A percentile compares a stretch with the other conserved stretches of the same genome.
Evolutionary conservation across 257 asterid species (phyloP).

Genomic region (Nicotiana attenuata): DNA sequence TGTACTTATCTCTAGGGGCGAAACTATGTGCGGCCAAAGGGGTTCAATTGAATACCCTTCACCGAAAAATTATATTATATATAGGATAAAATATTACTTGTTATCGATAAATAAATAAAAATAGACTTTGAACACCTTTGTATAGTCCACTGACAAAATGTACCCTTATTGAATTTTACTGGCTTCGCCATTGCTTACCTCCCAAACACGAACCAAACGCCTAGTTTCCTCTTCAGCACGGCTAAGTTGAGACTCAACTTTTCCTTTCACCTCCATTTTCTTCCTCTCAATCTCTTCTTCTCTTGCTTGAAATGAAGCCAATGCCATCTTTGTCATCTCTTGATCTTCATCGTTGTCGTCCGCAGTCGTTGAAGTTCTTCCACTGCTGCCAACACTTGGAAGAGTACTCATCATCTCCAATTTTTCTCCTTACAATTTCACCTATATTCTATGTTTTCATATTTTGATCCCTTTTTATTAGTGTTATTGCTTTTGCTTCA

Average conservation of each 20-base stretch:
- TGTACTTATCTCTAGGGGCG: no score
- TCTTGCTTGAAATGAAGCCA: conserved; percentile 53
- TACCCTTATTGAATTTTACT: no score
- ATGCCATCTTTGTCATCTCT: conserved; percentile 51
- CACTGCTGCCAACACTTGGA: conserved; percentile 51
- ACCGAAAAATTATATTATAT: no score
- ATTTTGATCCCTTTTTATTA: conserved; percentile 14
- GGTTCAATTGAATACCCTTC: no score
- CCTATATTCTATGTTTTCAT: not conserved
- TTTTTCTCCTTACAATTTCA: not conserved
- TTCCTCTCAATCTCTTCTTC: conserved; percentile 82
- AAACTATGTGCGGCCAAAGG: no score
- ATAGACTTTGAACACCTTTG: no score
- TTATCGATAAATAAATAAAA: no score
- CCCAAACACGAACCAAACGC: conserved; percentile 77
- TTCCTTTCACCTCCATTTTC: conserved; percentile 60
- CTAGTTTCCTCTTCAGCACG: conserved; percentile 73
- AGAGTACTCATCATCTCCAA: conserved; percentile 32
- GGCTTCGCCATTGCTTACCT: no score
- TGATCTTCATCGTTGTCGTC: conserved; percentile 34
- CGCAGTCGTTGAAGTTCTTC: conserved; percentile 41
- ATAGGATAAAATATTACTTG: no score
- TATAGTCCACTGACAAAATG: no score
- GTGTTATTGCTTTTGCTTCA: conserved; percentile 57
- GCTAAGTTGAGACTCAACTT: conserved; percentile 68